Conservation (phyloP, 768 basidiomycete species). For the Coprinellus micaceus region DNA sequence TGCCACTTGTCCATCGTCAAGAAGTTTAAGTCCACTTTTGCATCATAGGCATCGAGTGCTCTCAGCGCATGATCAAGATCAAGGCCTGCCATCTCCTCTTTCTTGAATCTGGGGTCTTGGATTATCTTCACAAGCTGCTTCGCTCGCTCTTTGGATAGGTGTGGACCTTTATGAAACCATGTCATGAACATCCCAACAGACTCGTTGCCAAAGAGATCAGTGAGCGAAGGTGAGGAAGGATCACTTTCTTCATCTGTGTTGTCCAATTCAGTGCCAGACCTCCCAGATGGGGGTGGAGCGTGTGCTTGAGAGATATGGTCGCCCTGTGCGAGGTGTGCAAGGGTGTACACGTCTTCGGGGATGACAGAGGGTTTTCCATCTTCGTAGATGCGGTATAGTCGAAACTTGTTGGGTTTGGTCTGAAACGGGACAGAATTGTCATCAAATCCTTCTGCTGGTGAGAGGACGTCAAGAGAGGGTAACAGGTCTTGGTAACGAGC, state of each 20-base stretch:
- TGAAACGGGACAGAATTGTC: neutral
- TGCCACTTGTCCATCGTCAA: neutral
- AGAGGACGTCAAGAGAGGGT: neutral
- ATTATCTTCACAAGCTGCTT: neutral
- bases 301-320: neutral
- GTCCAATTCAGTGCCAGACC: neutral
- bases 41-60: neutral
- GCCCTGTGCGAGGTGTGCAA: neutral
- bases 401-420: neutral
- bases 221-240: no score
- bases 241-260: neutral
- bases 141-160: neutral
- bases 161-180: neutral
- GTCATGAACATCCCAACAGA: neutral
- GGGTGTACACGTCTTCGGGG: neutral
- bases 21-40: neutral
- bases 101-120: neutral
- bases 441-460: neutral
- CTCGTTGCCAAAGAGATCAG: neutral
- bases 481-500: neutral
- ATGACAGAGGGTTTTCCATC: neutral
- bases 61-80: neutral
- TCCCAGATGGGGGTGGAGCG: no score
- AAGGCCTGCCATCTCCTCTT: neutral
- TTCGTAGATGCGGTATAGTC: neutral